Evolutionary conservation across 768 basidiomycete species (phyloP).

Genomic region (Chiua virens): DNA sequence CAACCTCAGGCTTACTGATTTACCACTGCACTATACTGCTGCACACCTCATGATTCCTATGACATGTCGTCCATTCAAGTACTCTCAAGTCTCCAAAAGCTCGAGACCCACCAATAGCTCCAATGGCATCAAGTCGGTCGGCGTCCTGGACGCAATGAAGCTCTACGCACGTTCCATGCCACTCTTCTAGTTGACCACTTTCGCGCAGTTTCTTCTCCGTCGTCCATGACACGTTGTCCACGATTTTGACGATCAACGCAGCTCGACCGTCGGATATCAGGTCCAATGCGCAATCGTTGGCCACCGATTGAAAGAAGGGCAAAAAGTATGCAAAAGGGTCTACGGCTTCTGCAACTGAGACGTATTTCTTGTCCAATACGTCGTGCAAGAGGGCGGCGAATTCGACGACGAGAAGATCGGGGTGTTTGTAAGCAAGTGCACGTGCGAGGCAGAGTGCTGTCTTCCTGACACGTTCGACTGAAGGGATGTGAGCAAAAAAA

Average conservation of each 20-base stretch:
- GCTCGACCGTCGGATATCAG: slow-evolving; percentile 63
- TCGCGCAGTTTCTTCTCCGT: slow-evolving; percentile 72
- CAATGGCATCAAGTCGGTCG: slow-evolving; percentile 77
- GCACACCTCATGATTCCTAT: slow-evolving; percentile 67
- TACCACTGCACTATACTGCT: slow-evolving; percentile 55
- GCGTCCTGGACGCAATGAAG: slow-evolving; percentile 84
- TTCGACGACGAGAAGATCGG: slow-evolving; percentile 78
- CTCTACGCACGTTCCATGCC: slow-evolving; percentile 73
- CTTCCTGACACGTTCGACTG: slow-evolving; percentile 81
- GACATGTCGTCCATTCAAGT: neutral
- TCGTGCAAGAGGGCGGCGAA: slow-evolving; percentile 89
- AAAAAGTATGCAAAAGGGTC: slow-evolving; percentile 68
- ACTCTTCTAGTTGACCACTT: slow-evolving; percentile 53
- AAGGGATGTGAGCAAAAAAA: neutral
- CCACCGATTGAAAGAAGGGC: slow-evolving; percentile 57
- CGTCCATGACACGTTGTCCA: slow-evolving; percentile 84
- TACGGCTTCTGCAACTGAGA: slow-evolving; percentile 50
- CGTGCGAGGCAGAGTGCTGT: slow-evolving; percentile 71
- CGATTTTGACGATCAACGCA: slow-evolving; percentile 52
- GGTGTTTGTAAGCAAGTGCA: slow-evolving; percentile 40
- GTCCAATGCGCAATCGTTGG: slow-evolving; percentile 46
- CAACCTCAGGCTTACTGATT: slow-evolving; percentile 41
- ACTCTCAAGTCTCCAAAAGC: neutral
- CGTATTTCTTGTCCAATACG: slow-evolving; percentile 84
- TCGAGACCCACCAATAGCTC: slow-evolving; percentile 62